Base-by-base conservation (phyloP, 768 basidiomycete genomes). In the Neoboletus magnificus region DNA sequence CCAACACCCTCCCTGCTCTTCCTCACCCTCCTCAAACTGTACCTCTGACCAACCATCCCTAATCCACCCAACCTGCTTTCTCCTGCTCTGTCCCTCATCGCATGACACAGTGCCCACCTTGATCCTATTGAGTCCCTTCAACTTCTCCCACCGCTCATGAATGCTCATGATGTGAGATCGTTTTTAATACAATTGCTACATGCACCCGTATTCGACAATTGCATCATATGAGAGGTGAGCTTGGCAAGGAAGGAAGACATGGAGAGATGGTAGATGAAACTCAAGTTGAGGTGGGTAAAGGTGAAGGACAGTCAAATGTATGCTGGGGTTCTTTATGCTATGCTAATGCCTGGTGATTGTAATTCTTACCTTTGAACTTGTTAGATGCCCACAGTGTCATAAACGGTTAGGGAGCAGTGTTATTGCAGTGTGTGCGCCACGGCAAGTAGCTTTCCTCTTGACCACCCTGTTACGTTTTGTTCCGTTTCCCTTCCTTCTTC, bases 241-340 rank as follows among this genome's bases (percentile, higher is more conserved):
- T 83, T 88, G 67, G 82, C 89, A n/a, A 76, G 89, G 57, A 80
- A 84, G 56, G 92, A 97, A 56, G 85, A 91, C 58, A 74, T 91
- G 15, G 84, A 91, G 39, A 72, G 85, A 63, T 77, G 76, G 54
- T 64, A 97, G 65, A 86, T 97, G 80, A 74, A 75, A 47, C 71
- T 97, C 51, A 87, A 98, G 73, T 78, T 82, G 45, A 85, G 82
- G 65, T 78, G 91, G 51, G 95, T 98, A 20, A 91, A 89, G 66
- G 84, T 98, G 49, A 89, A 89, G 0, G 95, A 98, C 67, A 88
- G 85, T 65, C 82, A 96, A 62, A 94, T 98, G 95, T 97, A 63
- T 58, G 91, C 81, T 29, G 48, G 11, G 5, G 4, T 32, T n/a
- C 5, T 35, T 15, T 11, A 7, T 22, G 23, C 9, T 11, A 10